Percentiles rank a stretch among this genome's conserved stretches.
phyloP scores from a whole-genome alignment of 345 rosid genomes.

The Euphorbia tirucalli region DNA sequence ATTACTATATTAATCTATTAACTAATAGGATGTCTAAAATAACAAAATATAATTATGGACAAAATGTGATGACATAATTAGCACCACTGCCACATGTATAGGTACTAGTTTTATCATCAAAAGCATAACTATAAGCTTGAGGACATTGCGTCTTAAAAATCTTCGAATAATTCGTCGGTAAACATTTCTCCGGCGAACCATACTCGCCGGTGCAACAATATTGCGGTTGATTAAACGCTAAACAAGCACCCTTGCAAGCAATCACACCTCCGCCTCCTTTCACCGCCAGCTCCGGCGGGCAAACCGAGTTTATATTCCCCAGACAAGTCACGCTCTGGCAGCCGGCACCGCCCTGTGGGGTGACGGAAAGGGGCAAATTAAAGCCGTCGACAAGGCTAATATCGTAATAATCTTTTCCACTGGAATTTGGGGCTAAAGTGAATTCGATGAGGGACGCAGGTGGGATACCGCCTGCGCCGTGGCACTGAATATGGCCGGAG shows the following conservation, averaged over 20 bases:
- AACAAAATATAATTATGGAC: conserved; percentile 23
- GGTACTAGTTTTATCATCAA: conserved; percentile 37
- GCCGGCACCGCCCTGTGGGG: conserved; percentile 33
- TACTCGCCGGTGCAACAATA: conserved; percentile 47
- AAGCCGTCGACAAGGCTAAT: conserved; percentile 48
- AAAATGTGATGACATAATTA: conserved; percentile 43
- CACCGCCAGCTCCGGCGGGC: conserved; percentile 42
- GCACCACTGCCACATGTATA: conserved; percentile 41
- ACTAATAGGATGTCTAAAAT: too few relatives aligned
- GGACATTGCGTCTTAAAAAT: conserved; percentile 53
- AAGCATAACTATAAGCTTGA: conserved; percentile 57
- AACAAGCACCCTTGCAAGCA: conserved; percentile 50
- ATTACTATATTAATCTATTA: too few relatives aligned
- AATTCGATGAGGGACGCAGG: conserved; percentile 47
- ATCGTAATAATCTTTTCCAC: conserved; percentile 41
- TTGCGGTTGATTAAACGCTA: conserved; percentile 21
- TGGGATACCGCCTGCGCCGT: conserved; percentile 28
- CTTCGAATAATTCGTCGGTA: conserved; percentile 38
- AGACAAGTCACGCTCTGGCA: conserved; percentile 31
- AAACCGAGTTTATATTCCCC: conserved; percentile 33
- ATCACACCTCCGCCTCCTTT: conserved; percentile 27
- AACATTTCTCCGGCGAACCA: conserved; percentile 33
- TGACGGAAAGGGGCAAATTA: conserved; percentile 36
- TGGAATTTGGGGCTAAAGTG: conserved; percentile 8
- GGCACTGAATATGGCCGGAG: conserved; percentile 43